phyloP scores from a whole-genome alignment of 352 stramenopile species.

The Pythium aristosporum region DNA sequence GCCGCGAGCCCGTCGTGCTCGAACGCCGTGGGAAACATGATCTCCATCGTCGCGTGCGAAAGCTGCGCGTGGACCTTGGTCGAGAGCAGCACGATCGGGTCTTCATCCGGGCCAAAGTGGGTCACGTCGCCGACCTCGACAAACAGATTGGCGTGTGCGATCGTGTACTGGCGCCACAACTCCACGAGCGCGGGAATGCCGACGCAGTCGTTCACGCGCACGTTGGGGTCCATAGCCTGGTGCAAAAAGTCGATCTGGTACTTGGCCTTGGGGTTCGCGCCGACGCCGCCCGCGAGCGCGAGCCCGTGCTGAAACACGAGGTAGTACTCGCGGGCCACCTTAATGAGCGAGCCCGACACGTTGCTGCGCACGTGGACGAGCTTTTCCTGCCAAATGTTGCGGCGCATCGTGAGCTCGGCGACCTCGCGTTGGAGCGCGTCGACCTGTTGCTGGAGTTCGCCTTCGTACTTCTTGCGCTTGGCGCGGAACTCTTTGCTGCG shows the following conservation, averaged over 20 bases:
- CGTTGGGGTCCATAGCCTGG: constrained; percentile 23
- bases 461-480: constrained; percentile 14
- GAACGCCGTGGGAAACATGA: constrained; percentile 28
- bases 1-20: constrained; percentile 19
- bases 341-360: constrained; percentile 23
- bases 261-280: constrained; percentile 22
- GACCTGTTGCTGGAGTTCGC: constrained; percentile 25
- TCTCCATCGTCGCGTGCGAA: constrained; percentile 22
- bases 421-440: constrained; percentile 25
- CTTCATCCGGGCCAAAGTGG: constrained; percentile 15
- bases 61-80: constrained; percentile 28
- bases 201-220: constrained; percentile 16
- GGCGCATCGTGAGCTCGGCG: constrained; percentile 27
- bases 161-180: constrained; percentile 31
- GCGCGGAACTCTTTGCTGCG: constrained; percentile 23
- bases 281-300: neutral
- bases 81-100: constrained; percentile 22
- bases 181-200: constrained; percentile 29
- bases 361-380: constrained; percentile 24
- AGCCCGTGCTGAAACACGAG: constrained; percentile 31
- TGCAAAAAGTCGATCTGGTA: constrained; percentile 31
- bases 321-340: constrained; percentile 29
- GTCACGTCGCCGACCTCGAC: constrained; percentile 28
- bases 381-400: constrained; percentile 28
- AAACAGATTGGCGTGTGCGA: constrained; percentile 22